A percentile compares a stretch with the other conserved stretches of the same genome.
phyloP scores from a whole-genome alignment of 208 protist species.

The Spongospora subterranea region DNA sequence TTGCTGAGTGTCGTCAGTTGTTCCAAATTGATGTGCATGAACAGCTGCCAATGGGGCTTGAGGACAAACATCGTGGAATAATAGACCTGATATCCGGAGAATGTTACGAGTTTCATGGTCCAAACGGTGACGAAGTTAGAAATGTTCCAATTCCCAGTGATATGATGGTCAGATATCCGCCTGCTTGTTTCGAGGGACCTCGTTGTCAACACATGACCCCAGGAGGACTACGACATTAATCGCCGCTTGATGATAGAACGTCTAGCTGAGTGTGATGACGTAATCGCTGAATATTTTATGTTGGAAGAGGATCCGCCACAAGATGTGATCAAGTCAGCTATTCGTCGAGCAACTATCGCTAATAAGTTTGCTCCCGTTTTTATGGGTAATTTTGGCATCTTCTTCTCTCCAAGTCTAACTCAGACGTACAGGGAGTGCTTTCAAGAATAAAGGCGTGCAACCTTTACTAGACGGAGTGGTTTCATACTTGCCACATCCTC shows the following conservation, averaged over 20 bases:
- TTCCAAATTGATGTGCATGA: no score
- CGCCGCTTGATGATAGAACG: constrained; percentile 87
- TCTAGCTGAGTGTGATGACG: constrained; percentile 92
- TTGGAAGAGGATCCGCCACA: constrained; percentile 85
- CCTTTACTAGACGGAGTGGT: constrained; percentile 94
- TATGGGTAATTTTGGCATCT: constrained; percentile 58
- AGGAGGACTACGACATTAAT: constrained; percentile 61
- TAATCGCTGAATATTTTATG: constrained; percentile 90
- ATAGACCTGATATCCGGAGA: constrained; percentile 90
- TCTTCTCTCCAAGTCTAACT: background rate
- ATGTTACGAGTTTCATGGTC: constrained; percentile 90
- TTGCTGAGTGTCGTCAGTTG: background rate
- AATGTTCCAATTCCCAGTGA: constrained; percentile 53
- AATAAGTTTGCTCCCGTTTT: constrained; percentile 91
- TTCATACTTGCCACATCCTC: constrained; percentile 92
- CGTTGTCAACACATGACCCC: background rate
- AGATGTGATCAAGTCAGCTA: constrained; percentile 81
- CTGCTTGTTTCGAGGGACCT: constrained; percentile 63
- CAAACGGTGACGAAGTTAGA: constrained; percentile 80
- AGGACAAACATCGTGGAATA: constrained; percentile 91
- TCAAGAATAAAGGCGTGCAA: constrained; percentile 98
- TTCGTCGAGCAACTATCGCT: constrained; percentile 76
- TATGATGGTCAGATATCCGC: background rate
- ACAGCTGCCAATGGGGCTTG: constrained; percentile 88
- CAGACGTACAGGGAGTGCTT: constrained; percentile 82